phyloP scores from a whole-genome alignment of 352 stramenopile genomes.

The Pythium biforme region DNA sequence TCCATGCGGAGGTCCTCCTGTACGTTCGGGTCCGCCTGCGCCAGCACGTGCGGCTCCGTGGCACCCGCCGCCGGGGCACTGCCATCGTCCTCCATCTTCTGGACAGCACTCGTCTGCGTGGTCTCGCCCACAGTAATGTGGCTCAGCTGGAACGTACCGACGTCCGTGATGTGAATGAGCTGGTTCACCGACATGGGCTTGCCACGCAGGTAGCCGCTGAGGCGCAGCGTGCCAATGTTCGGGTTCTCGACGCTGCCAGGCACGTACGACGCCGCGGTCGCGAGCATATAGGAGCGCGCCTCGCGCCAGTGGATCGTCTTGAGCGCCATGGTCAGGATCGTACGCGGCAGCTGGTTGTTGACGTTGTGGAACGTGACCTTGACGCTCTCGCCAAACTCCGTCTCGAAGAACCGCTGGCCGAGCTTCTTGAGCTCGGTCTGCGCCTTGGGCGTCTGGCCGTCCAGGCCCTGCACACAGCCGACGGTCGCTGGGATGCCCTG shows the following conservation, averaged over 20 bases:
- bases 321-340: slow-evolving; percentile 77
- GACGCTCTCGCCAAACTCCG: slow-evolving; percentile 82
- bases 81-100: slow-evolving; percentile 26
- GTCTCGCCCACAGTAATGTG: slow-evolving; percentile 56
- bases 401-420: slow-evolving; percentile 86
- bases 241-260: slow-evolving; percentile 53
- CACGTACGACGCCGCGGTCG: slow-evolving; percentile 60
- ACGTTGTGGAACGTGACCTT: slow-evolving; percentile 84
- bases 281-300: slow-evolving; percentile 85
- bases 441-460: slow-evolving; percentile 62
- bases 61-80: neutral
- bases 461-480: slow-evolving; percentile 83
- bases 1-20: slow-evolving; percentile 85
- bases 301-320: slow-evolving; percentile 89
- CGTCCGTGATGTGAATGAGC: slow-evolving; percentile 95
- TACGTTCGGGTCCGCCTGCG: slow-evolving; percentile 52
- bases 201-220: slow-evolving; percentile 96
- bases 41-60: slow-evolving; percentile 47
- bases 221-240: slow-evolving; percentile 59
- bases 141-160: slow-evolving; percentile 93
- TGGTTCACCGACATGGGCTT: slow-evolving; percentile 94
- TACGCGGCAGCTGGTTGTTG: slow-evolving; percentile 73
- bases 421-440: slow-evolving; percentile 84
- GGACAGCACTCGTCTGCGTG: slow-evolving; percentile 41
- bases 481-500: slow-evolving; percentile 90